Evolutionary conservation across 1,139 yeast species (phyloP).

Genomic region (Taphrina communis): DNA sequence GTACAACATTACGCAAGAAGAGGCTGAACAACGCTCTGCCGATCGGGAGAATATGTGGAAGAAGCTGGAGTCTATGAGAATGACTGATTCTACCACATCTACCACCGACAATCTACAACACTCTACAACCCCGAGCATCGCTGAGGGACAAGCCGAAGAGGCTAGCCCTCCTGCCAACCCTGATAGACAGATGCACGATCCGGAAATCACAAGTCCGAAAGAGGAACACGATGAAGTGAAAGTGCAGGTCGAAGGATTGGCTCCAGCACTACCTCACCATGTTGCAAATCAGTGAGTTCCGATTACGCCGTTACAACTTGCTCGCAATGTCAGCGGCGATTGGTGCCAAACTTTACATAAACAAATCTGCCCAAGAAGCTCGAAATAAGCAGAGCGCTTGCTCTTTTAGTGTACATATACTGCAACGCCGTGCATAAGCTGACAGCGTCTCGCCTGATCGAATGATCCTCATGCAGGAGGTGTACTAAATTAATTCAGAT

Average conservation of each 20-base stretch:
- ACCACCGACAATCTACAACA: background rate
- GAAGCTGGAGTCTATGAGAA: conserved; percentile 44
- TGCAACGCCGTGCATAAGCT: conserved; percentile 9
- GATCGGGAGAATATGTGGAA: conserved; percentile 45
- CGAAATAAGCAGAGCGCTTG: conserved; percentile 5
- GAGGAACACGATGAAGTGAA: conserved; percentile 5
- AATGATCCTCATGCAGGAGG: background rate
- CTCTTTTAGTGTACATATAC: conserved; percentile 8
- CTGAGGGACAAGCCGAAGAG: conserved; percentile 5
- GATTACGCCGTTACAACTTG: background rate
- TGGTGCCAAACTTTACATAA: background rate
- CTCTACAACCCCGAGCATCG: background rate
- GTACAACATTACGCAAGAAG: conserved; percentile 71
- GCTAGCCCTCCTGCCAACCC: conserved; percentile 2
- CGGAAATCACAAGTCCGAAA: background rate
- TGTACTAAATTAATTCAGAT: conserved; percentile 19
- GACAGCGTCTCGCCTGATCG: background rate
- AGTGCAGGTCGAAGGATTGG: conserved; percentile 20
- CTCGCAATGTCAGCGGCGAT: background rate
- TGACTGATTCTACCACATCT: conserved; percentile 16
- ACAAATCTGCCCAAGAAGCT: background rate
- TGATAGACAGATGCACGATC: conserved; percentile 1
- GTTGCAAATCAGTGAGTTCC: background rate
- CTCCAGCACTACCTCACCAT: conserved; percentile 24
- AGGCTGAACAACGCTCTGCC: conserved; percentile 53